A percentile compares a stretch with the other conserved stretches of the same genome.
Conservation (phyloP, 2,329 filamentous ascomycete species). For the Aspergillus ibericus region DNA sequence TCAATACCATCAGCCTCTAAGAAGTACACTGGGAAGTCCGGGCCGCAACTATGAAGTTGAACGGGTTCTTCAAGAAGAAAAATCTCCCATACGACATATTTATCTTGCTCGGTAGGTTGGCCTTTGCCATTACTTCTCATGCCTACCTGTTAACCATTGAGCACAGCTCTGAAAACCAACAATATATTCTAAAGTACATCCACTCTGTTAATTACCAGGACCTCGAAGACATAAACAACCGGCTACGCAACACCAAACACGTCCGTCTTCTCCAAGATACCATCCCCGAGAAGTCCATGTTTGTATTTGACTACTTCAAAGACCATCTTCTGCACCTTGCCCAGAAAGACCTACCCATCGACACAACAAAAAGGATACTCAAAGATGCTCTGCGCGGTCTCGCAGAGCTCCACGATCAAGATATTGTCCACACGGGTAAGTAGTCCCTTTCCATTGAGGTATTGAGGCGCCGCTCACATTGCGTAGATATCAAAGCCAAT, state of each 20-base stretch:
- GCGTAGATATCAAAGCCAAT: slow-evolving; percentile 7
- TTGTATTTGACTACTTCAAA: slow-evolving; percentile 48
- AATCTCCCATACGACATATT: neutral
- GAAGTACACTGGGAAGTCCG: neutral
- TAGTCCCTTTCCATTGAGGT: neutral
- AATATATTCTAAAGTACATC: slow-evolving; percentile 12
- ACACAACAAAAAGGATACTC: slow-evolving; percentile 44
- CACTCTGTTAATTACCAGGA: slow-evolving; percentile 8
- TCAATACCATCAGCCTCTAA: no score
- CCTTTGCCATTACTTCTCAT: neutral
- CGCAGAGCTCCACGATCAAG: slow-evolving; percentile 36
- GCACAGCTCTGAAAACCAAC: neutral
- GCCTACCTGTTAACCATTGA: neutral
- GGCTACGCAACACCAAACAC: slow-evolving; percentile 21
- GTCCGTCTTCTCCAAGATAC: slow-evolving; percentile 44
- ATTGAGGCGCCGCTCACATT: neutral
- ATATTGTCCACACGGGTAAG: slow-evolving; percentile 35
- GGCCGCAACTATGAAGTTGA: slow-evolving; percentile 6
- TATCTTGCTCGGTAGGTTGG: no score
- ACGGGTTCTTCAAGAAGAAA: slow-evolving; percentile 5
- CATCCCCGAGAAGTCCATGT: slow-evolving; percentile 47
- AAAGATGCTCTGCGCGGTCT: slow-evolving; percentile 43
- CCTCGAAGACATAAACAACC: slow-evolving; percentile 13
- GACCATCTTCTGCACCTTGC: slow-evolving; percentile 46
- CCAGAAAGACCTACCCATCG: slow-evolving; percentile 41